Base-by-base conservation (phyloP, 352 stramenopile species). In the Globisporangium spiculum region DNA sequence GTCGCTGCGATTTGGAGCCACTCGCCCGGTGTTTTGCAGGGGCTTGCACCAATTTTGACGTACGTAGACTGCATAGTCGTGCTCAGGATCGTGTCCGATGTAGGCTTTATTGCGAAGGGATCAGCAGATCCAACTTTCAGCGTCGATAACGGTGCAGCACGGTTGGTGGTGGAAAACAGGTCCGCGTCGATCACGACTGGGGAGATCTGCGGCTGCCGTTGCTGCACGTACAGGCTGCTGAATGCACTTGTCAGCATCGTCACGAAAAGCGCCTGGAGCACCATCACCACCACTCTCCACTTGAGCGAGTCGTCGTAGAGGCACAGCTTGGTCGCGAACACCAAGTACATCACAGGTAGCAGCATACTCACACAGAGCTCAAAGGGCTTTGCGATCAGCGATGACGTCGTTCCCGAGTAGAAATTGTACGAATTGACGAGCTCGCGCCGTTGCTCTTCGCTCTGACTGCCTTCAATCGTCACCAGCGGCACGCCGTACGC, bases 351-450 rank as follows among this genome's bases (percentile, higher is more conserved):
- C 30, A 89, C 72, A 1, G 80, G 78, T 7, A 89, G 53, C 53
- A 89, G 70, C 41, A 86, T 38, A 4, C 70, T 48, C 8, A 77
- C 63, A 0, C 63, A 72, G 64, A 85, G 56, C 41, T 87, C 77
- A 55, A 87, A 83, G 22, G 76, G 60, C 53, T 82, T 82, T 12
- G 75, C 70, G 4, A 81, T 34, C 8, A 83, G 53, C 2, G 75
- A 68, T 18, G 75, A 72, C 1, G 57, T 34, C 10, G 76, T 84
- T 14, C 77, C 80, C 12, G 79, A 75, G 59, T 84, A 86, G 22
- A 89, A 89, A 54, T 87, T 89, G 64, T 86, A 79, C 16, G 75
- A 27, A n/a, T 71, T 74, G 16, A 83, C 56, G n/a, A 77, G 61
- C 9, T 38, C 22, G n/a, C 46, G 56, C 22, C 67, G 32, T 4